phyloP scores from a whole-genome alignment of 2,329 filamentous ascomycete species.

The Pseudogymnoascus sp. region DNA sequence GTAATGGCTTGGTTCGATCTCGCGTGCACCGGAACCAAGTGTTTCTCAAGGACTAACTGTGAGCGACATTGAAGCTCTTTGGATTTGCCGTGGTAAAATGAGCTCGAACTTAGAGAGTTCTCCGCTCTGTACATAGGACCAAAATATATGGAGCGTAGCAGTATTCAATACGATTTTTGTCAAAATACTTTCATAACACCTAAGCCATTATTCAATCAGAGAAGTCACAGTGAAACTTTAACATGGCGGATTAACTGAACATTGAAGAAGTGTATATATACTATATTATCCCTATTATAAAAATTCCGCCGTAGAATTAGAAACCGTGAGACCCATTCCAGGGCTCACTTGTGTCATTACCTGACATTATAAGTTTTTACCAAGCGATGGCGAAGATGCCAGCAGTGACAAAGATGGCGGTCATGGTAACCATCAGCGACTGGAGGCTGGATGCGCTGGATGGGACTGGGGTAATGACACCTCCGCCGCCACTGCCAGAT shows the following conservation, averaged over 20 bases:
- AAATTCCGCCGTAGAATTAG: conserved; percentile 3
- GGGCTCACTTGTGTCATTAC: background rate
- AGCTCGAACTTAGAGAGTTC: background rate
- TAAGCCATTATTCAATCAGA: background rate
- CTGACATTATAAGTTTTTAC: background rate
- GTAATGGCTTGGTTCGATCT: conserved; percentile 22
- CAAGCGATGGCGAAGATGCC: background rate
- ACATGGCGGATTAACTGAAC: background rate
- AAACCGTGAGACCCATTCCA: background rate
- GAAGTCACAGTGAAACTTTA: background rate
- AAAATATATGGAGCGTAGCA: background rate
- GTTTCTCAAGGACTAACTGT: background rate
- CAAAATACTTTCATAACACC: background rate
- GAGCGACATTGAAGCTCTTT: background rate
- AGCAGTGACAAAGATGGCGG: background rate
- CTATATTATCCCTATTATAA: conserved; percentile 8
- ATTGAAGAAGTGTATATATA: background rate
- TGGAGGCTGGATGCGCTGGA: conserved; percentile 1
- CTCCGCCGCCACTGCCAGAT: background rate
- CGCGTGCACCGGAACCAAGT: background rate
- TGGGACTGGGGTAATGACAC: background rate
- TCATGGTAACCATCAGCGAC: conserved; percentile 1
- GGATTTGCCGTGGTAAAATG: background rate
- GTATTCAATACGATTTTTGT: background rate
- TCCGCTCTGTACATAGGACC: background rate